A percentile compares a stretch with the other conserved stretches of the same genome.
Evolutionary conservation across 768 basidiomycete species (phyloP).

Genomic region (Mycena crocata): DNA sequence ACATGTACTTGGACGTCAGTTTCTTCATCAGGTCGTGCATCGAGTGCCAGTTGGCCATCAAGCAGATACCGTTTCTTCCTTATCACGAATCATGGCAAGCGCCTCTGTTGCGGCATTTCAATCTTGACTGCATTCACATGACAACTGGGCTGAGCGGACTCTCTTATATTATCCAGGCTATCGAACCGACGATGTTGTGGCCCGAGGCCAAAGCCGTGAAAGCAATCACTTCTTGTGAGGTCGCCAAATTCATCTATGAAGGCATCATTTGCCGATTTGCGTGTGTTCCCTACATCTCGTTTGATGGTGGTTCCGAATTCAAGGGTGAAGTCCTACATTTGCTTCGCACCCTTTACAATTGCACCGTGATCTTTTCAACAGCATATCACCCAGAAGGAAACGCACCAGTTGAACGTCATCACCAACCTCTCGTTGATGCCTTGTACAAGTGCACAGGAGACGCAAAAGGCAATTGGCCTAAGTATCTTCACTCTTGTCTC

Average conservation of each 20-base stretch:
- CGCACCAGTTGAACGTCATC: conserved; percentile 43
- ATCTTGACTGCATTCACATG: conserved; percentile 47
- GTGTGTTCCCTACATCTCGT: conserved; percentile 32
- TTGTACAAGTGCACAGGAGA: conserved; percentile 38
- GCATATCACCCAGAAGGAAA: conserved; percentile 47
- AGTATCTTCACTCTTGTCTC: conserved; percentile 36
- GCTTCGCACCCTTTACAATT: conserved; percentile 36
- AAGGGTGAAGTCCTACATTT: conserved; percentile 38
- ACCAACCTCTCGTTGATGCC: conserved; percentile 39
- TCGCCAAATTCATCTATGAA: conserved; percentile 46
- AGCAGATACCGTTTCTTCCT: conserved; percentile 33
- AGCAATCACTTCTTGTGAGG: conserved; percentile 20
- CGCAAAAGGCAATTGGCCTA: conserved; percentile 40
- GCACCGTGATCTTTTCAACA: conserved; percentile 42
- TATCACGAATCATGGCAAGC: conserved; percentile 35
- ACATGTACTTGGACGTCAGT: conserved; percentile 43
- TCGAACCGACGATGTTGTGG: conserved; percentile 37
- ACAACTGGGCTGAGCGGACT: conserved; percentile 34
- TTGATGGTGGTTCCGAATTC: conserved; percentile 47
- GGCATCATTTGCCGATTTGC: conserved; percentile 41
- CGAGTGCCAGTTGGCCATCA: conserved; percentile 44
- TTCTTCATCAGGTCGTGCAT: conserved; percentile 48
- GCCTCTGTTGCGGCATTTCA: conserved; percentile 39
- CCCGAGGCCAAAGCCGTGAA: conserved; percentile 32
- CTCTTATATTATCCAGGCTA: conserved; percentile 41